A percentile compares a stretch with the other conserved stretches of the same genome.
These are phyloP conservation scores for Sclerospora graminicola DNA, from an alignment of 352 stramenopile genomes.

Conservation along the genomic window DNA sequence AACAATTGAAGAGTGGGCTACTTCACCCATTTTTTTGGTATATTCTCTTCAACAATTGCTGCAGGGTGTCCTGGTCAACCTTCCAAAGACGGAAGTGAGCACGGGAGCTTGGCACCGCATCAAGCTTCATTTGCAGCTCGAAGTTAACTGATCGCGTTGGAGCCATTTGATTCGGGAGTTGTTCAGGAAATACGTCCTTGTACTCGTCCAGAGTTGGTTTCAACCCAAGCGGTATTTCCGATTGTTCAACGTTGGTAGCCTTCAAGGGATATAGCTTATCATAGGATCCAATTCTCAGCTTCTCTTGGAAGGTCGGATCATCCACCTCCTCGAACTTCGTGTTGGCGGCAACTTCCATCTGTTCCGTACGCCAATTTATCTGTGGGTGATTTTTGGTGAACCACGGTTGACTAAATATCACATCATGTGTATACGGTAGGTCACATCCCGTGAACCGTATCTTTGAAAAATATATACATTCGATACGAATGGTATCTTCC, in stretches of 20 bases:
- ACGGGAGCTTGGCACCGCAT: conserved; percentile 4
- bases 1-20: conserved; percentile 18
- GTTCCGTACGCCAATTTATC: conserved; percentile 6
- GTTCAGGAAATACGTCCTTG: conserved; percentile 8
- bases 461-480: conserved; percentile 2
- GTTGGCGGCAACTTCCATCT: not conserved
- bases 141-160: conserved; percentile 7
- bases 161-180: conserved; percentile 6
- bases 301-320: conserved; percentile 2
- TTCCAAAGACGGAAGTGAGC: conserved; percentile 8
- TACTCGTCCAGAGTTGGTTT: not conserved
- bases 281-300: not conserved
- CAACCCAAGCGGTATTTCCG: not conserved
- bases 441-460: conserved; percentile 7
- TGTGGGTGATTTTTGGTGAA: conserved; percentile 4
- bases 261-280: conserved; percentile 7
- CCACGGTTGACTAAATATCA: conserved; percentile 12
- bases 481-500: conserved; percentile 4
- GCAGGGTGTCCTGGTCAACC: conserved; percentile 2
- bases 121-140: conserved; percentile 15
- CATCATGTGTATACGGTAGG: conserved; percentile 3
- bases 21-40: conserved; percentile 13
- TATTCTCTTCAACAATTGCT: conserved; percentile 10
- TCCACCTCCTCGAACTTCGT: conserved; percentile 1
- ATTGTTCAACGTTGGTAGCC: not conserved